Evolutionary conservation across 148 eudicot species (phyloP).

Genomic region (Dysphania ambrosioides): DNA sequence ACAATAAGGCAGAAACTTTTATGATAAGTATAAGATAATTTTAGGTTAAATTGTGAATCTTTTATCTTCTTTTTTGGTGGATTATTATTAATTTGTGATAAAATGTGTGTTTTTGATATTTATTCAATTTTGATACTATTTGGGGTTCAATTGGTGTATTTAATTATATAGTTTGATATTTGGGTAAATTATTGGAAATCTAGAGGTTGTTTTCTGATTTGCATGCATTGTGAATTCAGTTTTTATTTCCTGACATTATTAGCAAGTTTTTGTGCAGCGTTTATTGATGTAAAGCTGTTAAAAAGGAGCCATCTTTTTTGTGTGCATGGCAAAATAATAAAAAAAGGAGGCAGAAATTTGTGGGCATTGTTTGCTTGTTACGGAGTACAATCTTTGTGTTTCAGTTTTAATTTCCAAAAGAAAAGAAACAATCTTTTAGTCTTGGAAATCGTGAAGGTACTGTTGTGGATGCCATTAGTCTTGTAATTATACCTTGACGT

Average conservation of each 20-base stretch:
- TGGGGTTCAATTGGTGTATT: too few relatives aligned
- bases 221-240: constrained; percentile 5
- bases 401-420: not conserved
- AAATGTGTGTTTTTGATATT: not conserved
- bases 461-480: too few relatives aligned
- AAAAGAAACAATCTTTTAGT: not conserved
- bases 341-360: not conserved
- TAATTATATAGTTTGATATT: too few relatives aligned
- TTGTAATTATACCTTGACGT: too few relatives aligned
- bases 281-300: not conserved
- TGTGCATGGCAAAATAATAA: not conserved
- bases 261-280: not conserved
- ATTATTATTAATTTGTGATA: not conserved
- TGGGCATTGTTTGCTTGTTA: not conserved
- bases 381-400: not conserved
- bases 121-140: too few relatives aligned
- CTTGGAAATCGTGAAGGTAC: too few relatives aligned
- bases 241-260: not conserved
- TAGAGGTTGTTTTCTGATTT: not conserved
- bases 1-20: too few relatives aligned
- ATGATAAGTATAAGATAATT: not conserved
- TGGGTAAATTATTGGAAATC: not conserved
- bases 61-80: not conserved
- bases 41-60: not conserved
- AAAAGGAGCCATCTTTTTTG: not conserved